Evolutionary conservation across 768 basidiomycete species (phyloP).

Genomic region (Hypholoma fasciculare): DNA sequence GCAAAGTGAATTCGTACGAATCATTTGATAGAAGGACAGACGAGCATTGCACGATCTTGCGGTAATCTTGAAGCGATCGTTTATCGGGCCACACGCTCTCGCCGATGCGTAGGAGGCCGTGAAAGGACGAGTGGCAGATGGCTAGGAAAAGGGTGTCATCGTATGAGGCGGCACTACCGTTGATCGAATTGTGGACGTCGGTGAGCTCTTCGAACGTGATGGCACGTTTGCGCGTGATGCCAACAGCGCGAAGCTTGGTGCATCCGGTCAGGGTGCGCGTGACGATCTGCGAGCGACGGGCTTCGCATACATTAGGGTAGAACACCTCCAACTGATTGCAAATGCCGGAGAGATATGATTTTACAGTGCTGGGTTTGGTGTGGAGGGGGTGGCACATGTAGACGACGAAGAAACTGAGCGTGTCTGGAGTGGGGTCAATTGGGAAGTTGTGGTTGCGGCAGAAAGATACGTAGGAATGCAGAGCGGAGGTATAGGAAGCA

Average conservation of each 20-base stretch:
- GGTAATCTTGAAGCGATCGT: not conserved
- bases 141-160: constrained; percentile 29
- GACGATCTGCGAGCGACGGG: constrained; percentile 5
- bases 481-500: constrained; percentile 20
- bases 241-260: not conserved
- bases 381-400: constrained; percentile 25
- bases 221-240: constrained; percentile 24
- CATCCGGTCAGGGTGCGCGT: constrained; percentile 3
- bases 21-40: not conserved
- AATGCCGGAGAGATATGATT: constrained; percentile 36
- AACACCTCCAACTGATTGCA: constrained; percentile 29
- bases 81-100: constrained; percentile 24
- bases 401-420: constrained; percentile 29
- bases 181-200: not conserved
- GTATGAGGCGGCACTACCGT: constrained; percentile 1
- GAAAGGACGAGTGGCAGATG: constrained; percentile 23
- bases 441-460: constrained; percentile 4
- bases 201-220: constrained; percentile 16
- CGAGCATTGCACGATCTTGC: constrained; percentile 15
- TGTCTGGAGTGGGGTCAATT: constrained; percentile 28
- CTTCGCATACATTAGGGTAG: constrained; percentile 26
- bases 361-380: constrained; percentile 26
- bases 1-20: constrained; percentile 19
- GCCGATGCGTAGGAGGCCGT: constrained; percentile 25
- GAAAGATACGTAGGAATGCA: constrained; percentile 25